A percentile compares a stretch with the other conserved stretches of the same genome.
Evolutionary conservation across 345 rosid species (phyloP).

Genomic region (Diplotaxis tenuifolia): DNA sequence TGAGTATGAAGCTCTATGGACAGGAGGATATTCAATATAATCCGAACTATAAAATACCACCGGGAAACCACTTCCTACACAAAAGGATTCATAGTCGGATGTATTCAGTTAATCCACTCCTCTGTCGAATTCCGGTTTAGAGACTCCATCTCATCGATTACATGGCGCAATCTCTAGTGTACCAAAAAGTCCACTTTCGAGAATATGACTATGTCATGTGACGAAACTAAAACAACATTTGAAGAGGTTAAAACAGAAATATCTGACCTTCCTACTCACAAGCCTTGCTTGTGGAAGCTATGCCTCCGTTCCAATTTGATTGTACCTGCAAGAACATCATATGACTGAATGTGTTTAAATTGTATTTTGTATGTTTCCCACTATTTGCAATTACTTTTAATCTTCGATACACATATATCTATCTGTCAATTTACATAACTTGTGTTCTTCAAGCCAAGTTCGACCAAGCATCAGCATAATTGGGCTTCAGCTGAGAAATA

Average conservation of each 20-base stretch:
- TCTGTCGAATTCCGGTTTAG: slow-evolving; percentile 65
- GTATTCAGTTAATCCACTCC: slow-evolving; percentile 53
- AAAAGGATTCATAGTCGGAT: slow-evolving; percentile 32
- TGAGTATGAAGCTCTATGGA: slow-evolving; percentile 36
- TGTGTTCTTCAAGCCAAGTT: too few relatives aligned
- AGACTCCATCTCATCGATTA: too few relatives aligned
- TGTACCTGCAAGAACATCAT: too few relatives aligned
- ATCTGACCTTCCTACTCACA: slow-evolving; percentile 64
- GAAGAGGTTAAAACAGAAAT: slow-evolving; percentile 17
- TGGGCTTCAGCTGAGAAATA: slow-evolving; percentile 76
- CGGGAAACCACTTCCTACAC: slow-evolving; percentile 39
- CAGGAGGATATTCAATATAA: slow-evolving; percentile 47
- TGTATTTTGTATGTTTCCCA: too few relatives aligned
- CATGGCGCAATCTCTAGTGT: slow-evolving; percentile 61
- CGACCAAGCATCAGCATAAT: slow-evolving; percentile 97
- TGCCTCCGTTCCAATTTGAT: too few relatives aligned
- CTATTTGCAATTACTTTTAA: too few relatives aligned
- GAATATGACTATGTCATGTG: neutral
- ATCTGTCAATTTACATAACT: too few relatives aligned
- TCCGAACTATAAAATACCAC: slow-evolving; percentile 36
- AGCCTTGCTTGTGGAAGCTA: slow-evolving; percentile 55
- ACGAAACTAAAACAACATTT: slow-evolving; percentile 6
- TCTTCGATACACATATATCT: too few relatives aligned
- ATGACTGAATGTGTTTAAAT: too few relatives aligned
- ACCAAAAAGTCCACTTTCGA: slow-evolving; percentile 15